These are phyloP conservation scores for Cercospora sp. DNA, from an alignment of 2,329 filamentous ascomycete species.

Conservation along the genomic window DNA sequence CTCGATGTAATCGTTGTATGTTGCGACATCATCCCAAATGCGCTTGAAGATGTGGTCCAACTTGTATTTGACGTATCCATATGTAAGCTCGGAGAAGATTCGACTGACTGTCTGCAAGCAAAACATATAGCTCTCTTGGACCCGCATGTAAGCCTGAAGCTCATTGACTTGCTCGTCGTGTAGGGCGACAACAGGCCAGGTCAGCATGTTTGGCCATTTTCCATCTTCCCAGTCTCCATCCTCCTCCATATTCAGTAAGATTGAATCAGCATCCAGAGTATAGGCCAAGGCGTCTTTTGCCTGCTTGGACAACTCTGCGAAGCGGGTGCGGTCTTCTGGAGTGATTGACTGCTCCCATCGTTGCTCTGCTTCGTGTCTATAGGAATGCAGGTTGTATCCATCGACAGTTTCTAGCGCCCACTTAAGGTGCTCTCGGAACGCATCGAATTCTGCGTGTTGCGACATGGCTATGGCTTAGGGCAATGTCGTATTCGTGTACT, in stretches of 20 bases:
- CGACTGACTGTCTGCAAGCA: neutral
- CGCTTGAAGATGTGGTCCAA: constrained; percentile 1
- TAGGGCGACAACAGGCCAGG: neutral
- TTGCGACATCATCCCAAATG: neutral
- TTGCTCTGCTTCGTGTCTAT: neutral
- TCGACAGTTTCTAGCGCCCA: neutral
- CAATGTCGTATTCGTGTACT: neutral
- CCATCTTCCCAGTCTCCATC: neutral
- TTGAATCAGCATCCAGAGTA: neutral
- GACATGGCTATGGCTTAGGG: neutral
- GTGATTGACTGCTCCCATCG: neutral
- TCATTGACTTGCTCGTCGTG: neutral
- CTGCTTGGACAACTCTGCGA: neutral
- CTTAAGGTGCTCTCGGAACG: neutral
- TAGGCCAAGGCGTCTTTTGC: neutral
- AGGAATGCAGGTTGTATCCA: neutral
- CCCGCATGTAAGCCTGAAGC: neutral
- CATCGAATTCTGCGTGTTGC: neutral
- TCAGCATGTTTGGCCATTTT: neutral
- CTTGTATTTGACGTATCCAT: neutral
- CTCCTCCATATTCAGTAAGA: neutral
- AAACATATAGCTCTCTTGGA: neutral
- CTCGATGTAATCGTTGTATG: neutral
- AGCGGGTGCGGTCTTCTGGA: neutral
- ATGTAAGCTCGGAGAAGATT: neutral